Percentiles rank a stretch among this genome's conserved stretches.
Evolutionary conservation across 306 rosid species (phyloP).

Genomic region (Pyrus bretschneideri): DNA sequence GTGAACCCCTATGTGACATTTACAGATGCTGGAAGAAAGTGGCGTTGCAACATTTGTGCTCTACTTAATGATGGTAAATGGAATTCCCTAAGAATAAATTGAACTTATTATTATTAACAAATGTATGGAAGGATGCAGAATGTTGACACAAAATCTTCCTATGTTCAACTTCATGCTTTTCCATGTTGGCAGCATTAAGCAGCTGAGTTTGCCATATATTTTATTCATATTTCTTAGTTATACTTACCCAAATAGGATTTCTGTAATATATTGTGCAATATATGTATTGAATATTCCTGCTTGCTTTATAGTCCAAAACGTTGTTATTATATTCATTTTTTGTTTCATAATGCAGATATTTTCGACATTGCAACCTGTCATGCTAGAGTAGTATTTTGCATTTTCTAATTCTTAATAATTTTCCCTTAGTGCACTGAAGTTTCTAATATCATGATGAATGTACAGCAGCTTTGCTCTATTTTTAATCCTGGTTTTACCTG

Average conservation of each 20-base stretch:
- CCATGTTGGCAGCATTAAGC: not conserved
- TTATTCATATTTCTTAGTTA: not conserved
- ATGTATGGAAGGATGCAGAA: not conserved
- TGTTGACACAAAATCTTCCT: not conserved
- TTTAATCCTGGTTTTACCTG: not conserved
- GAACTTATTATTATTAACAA: not conserved
- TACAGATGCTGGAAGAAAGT: constrained; percentile 95
- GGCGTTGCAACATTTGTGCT: constrained; percentile 88
- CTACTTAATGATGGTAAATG: constrained; percentile 90
- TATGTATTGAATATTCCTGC: not conserved
- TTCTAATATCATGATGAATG: not conserved
- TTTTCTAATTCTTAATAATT: not conserved
- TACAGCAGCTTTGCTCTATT: not conserved
- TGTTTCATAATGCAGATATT: not conserved
- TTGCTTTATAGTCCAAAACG: not conserved
- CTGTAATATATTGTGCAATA: not conserved
- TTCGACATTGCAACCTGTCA: not conserved
- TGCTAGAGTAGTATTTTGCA: not conserved
- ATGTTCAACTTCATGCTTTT: not conserved
- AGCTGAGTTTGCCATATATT: not conserved
- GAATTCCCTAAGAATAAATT: not conserved
- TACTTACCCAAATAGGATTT: not conserved
- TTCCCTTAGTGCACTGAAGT: not conserved
- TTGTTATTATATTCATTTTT: not conserved
- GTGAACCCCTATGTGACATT: constrained; percentile 88